Evolutionary conservation across 1,284 basidiomycete species (phyloP), one percentile per base, ranked within the genome.

Genomic region (Cryptococcus sp.): DNA sequence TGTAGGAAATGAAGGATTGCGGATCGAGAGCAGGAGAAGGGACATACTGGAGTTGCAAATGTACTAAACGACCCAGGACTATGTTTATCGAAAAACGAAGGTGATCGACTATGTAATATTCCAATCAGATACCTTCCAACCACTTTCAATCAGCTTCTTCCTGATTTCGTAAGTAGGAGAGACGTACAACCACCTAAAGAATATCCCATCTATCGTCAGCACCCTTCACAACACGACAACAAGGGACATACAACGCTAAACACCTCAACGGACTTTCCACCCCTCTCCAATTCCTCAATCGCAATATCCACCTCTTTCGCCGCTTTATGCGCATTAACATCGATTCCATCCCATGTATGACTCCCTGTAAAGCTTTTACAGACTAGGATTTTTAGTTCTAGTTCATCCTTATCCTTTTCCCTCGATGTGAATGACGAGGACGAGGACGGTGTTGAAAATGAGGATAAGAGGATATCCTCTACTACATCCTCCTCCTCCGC

Each of bases 331-430:
- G 72, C 72, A 49, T 70, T 72, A n/a, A 74, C 62, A 51, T 76
- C 74, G 11, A 75, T 66, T 9, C 74, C 74, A 62, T 76, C 74
- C 66, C 72, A 75, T 0, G 74, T 76, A 48, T 60, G 58, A 11
- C 63, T 59, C 3, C 67, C 69, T 14, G 44, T 52, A 44, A 69
- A 72, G 7, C 55, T 52, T n/a, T 50, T 54, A 2, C 61, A 50
- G 4, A 63, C 59, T 7, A 60, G 41, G 3, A 37, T 44, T 3
- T 37, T 43, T 13, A 43, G 37, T 22, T 28, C 42, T 1, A 19
- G 18, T 19, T 37, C 16, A 22, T 18, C 31, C 14, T 18, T 4
- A 9, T 34, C 32, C 16, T 24, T 23, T 25, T 18, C 43, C 9
- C 18, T n/a, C 39, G 9, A 19, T 19, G 11, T 41, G 39, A 41